A percentile compares a stretch with the other conserved stretches of the same genome.
These are phyloP conservation scores for Polyplosphaeria fusca DNA, from an alignment of 495 filamentous ascomycete species.

Conservation along the genomic window DNA sequence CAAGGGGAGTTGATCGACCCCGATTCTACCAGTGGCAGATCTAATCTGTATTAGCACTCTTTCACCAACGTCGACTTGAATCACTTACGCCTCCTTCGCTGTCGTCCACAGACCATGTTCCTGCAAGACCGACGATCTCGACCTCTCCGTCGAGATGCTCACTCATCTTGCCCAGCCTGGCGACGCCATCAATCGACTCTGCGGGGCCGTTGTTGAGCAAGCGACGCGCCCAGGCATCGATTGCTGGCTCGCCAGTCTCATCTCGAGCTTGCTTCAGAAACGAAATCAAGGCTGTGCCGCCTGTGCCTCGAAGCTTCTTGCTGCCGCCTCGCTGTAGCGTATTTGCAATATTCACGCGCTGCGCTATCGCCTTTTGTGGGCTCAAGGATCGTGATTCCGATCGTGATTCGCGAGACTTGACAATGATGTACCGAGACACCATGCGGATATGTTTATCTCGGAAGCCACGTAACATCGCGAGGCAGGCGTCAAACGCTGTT, in stretches of 20 bases:
- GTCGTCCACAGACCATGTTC: slow-evolving; percentile 81
- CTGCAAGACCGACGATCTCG: slow-evolving; percentile 74
- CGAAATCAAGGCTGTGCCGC: slow-evolving; percentile 86
- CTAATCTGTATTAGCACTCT: slow-evolving; percentile 10
- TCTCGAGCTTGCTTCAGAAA: slow-evolving; percentile 94
- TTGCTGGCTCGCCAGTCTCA: slow-evolving; percentile 89
- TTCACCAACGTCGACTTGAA: not conserved
- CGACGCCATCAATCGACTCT: slow-evolving; percentile 35
- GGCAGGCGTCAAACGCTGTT: slow-evolving; percentile 84
- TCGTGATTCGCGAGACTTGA: slow-evolving; percentile 60
- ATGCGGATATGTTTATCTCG: slow-evolving; percentile 95
- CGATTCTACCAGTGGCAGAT: slow-evolving; percentile 59
- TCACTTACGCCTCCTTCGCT: slow-evolving; percentile 64
- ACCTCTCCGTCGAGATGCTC: slow-evolving; percentile 61
- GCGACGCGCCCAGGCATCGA: slow-evolving; percentile 75
- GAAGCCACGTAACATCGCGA: slow-evolving; percentile 84
- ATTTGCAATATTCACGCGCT: slow-evolving; percentile 64
- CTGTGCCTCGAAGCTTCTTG: slow-evolving; percentile 77
- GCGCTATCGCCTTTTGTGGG: slow-evolving; percentile 31
- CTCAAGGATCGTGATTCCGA: slow-evolving; percentile 47
- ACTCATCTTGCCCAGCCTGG: slow-evolving; percentile 62
- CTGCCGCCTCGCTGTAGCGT: slow-evolving; percentile 49
- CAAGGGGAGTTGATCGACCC: not conserved
- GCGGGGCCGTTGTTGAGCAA: slow-evolving; percentile 61
- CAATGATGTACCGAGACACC: slow-evolving; percentile 91